A percentile compares a stretch with the other conserved stretches of the same genome.
These are phyloP conservation scores for Escallonia herrerae DNA, from an alignment of 129 eudicot genomes.

Conservation along the genomic window DNA sequence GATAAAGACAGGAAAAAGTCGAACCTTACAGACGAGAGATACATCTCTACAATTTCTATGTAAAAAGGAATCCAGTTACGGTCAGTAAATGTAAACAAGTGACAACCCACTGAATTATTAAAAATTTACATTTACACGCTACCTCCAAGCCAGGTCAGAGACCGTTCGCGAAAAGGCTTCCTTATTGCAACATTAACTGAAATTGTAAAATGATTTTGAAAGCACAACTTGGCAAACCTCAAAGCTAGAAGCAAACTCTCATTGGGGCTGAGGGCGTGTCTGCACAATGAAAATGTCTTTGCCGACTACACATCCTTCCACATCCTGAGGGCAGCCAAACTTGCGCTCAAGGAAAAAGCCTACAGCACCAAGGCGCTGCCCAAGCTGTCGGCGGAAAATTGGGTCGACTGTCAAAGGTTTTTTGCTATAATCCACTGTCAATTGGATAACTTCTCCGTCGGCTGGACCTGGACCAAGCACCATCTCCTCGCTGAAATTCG, in stretches of 20 bases:
- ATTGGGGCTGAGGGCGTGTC: constrained; percentile 82
- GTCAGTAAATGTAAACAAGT: too few relatives aligned
- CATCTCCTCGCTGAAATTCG: constrained; percentile 89
- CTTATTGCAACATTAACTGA: too few relatives aligned
- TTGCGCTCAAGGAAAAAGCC: constrained; percentile 76
- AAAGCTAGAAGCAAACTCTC: constrained; percentile 7
- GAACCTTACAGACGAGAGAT: too few relatives aligned
- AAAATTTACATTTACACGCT: too few relatives aligned
- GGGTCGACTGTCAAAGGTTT: constrained; percentile 80
- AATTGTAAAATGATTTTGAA: too few relatives aligned
- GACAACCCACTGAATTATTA: too few relatives aligned
- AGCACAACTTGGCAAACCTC: too few relatives aligned
- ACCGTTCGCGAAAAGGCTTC: too few relatives aligned
- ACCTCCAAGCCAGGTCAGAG: too few relatives aligned
- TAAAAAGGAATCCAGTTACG: too few relatives aligned
- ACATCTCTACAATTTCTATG: too few relatives aligned
- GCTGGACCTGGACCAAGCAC: constrained; percentile 48
- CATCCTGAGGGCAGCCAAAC: constrained; percentile 80
- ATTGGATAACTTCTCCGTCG: constrained; percentile 63
- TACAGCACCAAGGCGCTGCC: constrained; percentile 72
- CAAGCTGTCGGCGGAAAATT: constrained; percentile 61
- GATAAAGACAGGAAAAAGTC: too few relatives aligned
- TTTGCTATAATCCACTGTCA: constrained; percentile 79
- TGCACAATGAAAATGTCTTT: constrained; percentile 69
- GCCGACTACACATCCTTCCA: constrained; percentile 92